Conservation (phyloP, 805 yeast genomes). For the Priceomyces castillae region DNA sequence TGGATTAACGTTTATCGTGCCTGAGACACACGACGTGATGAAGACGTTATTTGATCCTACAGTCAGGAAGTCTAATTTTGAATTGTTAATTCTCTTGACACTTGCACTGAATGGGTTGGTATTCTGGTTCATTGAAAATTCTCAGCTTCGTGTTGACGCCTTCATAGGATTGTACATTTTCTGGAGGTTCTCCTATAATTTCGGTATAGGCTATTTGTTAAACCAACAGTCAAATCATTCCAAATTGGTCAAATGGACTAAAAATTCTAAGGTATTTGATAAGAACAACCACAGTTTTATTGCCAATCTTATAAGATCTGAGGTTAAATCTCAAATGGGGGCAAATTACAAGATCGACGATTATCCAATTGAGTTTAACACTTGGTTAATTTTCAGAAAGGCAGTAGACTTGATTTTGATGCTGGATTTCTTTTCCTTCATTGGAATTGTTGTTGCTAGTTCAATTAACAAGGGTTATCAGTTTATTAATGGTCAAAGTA, state of each 20-base stretch:
- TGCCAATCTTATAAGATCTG: constrained; percentile 37
- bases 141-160: constrained; percentile 24
- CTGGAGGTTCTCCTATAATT: constrained; percentile 75
- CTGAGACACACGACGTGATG: constrained; percentile 80
- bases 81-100: constrained; percentile 51
- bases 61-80: constrained; percentile 63
- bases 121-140: constrained; percentile 25
- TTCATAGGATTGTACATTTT: constrained; percentile 60
- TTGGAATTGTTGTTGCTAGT: constrained; percentile 57
- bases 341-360: constrained; percentile 22
- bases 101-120: constrained; percentile 31
- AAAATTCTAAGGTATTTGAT: constrained; percentile 25
- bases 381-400: constrained; percentile 79
- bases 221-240: constrained; percentile 62
- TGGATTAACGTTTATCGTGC: constrained; percentile 47
- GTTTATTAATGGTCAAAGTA: constrained; percentile 38
- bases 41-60: constrained; percentile 77
- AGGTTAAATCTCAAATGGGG: constrained; percentile 41
- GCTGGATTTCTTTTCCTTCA: constrained; percentile 79
- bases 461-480: constrained; percentile 38
- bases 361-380: constrained; percentile 71
- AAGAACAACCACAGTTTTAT: constrained; percentile 27
- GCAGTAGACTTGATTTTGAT: constrained; percentile 77
- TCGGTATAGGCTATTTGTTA: constrained; percentile 73
- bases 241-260: constrained; percentile 52